These are phyloP conservation scores for Zanthoxylum bungeanum DNA, from an alignment of 345 rosid genomes.

Conservation along the genomic window DNA sequence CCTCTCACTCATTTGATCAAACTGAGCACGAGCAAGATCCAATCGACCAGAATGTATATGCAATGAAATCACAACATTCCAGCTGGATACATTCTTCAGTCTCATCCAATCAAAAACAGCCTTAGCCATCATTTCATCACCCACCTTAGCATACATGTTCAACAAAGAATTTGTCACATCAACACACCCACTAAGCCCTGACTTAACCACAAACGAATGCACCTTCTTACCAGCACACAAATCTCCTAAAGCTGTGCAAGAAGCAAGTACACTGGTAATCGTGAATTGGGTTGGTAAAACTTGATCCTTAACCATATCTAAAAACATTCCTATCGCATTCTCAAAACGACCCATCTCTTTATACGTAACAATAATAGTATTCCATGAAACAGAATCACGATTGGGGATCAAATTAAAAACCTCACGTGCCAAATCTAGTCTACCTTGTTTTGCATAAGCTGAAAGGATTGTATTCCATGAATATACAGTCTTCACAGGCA, in stretches of 20 bases:
- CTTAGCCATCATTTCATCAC: slow-evolving; percentile 49
- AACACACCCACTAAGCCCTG: slow-evolving; percentile 50
- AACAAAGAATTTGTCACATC: slow-evolving; percentile 71
- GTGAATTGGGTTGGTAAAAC: slow-evolving; percentile 61
- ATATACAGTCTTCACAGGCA: slow-evolving; percentile 63
- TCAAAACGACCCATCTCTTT: slow-evolving; percentile 43
- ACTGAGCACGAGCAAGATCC: slow-evolving; percentile 56
- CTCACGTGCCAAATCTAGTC: slow-evolving; percentile 32
- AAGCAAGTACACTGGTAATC: slow-evolving; percentile 67
- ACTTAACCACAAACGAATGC: slow-evolving; percentile 68
- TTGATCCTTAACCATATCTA: slow-evolving; percentile 50
- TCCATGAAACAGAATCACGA: slow-evolving; percentile 85
- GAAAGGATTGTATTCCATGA: slow-evolving; percentile 90
- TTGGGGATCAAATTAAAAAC: slow-evolving; percentile 51
- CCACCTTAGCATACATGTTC: slow-evolving; percentile 75
- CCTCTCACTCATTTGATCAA: slow-evolving; percentile 57
- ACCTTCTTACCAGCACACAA: slow-evolving; percentile 53
- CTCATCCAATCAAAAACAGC: slow-evolving; percentile 70
- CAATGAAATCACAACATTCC: slow-evolving; percentile 74
- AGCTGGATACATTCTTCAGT: slow-evolving; percentile 55
- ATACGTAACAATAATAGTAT: slow-evolving; percentile 63
- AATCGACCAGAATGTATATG: slow-evolving; percentile 54
- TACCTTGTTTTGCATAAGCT: slow-evolving; percentile 55
- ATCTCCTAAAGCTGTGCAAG: slow-evolving; percentile 57
- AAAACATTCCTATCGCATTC: slow-evolving; percentile 47